phyloP scores from a whole-genome alignment of 1,284 basidiomycete species.

The Moesziomyces globuligerus region DNA sequence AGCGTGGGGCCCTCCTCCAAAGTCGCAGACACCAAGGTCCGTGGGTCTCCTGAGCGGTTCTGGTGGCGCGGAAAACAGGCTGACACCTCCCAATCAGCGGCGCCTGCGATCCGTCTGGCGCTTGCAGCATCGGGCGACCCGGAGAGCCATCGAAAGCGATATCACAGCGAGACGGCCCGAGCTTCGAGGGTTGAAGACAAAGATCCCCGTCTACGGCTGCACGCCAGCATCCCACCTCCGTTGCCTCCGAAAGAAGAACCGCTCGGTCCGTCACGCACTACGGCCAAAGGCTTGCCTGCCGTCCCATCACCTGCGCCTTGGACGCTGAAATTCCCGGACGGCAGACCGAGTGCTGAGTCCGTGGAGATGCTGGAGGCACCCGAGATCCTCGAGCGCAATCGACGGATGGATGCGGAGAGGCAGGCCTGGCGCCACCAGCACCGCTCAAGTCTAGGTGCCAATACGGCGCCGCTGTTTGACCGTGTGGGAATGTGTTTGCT shows the following conservation, averaged over 20 bases:
- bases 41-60: constrained; percentile 24
- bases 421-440: constrained; percentile 27
- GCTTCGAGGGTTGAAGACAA: neutral
- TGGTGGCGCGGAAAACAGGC: constrained; percentile 2
- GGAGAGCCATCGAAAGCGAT: neutral
- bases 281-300: constrained; percentile 13
- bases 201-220: constrained; percentile 22
- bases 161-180: neutral
- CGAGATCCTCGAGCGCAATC: constrained; percentile 18
- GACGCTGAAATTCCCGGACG: neutral
- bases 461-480: neutral
- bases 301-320: constrained; percentile 4
- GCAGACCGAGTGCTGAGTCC: constrained; percentile 8
- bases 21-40: constrained; percentile 9
- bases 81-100: too few species aligned
- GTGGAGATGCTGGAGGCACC: constrained; percentile 13
- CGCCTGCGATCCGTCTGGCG: neutral
- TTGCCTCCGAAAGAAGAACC: constrained; percentile 15
- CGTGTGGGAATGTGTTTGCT: constrained; percentile 19
- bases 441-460: constrained; percentile 8
- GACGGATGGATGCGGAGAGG: constrained; percentile 17
- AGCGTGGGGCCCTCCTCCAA: constrained; percentile 8
- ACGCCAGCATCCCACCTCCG: constrained; percentile 20
- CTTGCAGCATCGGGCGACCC: neutral
- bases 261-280: neutral